phyloP scores from a whole-genome alignment of 1,284 basidiomycete species.

The Blastosporella zonata region DNA sequence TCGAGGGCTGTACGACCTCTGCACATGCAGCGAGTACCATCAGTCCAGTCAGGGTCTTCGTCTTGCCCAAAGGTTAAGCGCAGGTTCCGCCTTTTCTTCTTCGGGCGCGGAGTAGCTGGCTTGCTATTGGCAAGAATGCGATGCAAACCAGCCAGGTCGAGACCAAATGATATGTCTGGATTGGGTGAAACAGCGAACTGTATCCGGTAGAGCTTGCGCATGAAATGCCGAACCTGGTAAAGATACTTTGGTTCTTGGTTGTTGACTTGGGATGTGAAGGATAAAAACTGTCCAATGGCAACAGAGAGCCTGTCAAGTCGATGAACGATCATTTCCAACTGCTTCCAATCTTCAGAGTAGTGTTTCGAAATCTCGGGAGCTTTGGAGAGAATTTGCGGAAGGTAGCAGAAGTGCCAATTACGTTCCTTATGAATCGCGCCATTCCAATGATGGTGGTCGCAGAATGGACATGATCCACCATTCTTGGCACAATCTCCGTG shows the following conservation, averaged over 20 bases:
- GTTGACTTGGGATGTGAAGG: slow-evolving; percentile 60
- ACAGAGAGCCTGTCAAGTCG: slow-evolving; percentile 69
- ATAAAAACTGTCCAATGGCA: slow-evolving; percentile 74
- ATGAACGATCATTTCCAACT: slow-evolving; percentile 73
- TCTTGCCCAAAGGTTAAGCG: slow-evolving; percentile 77
- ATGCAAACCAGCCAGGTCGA: slow-evolving; percentile 76
- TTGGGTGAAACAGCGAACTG: slow-evolving; percentile 78
- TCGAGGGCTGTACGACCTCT: slow-evolving; percentile 58
- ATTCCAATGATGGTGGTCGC: slow-evolving; percentile 86
- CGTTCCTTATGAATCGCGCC: slow-evolving; percentile 76
- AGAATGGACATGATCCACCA: slow-evolving; percentile 86
- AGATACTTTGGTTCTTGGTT: slow-evolving; percentile 73
- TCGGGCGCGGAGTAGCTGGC: slow-evolving; percentile 46
- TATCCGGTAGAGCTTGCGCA: slow-evolving; percentile 82
- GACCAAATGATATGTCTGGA: slow-evolving; percentile 72
- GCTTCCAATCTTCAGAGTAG: slow-evolving; percentile 74
- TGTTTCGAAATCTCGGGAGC: slow-evolving; percentile 73
- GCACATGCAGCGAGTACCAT: slow-evolving; percentile 78
- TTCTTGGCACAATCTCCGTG: slow-evolving; percentile 79
- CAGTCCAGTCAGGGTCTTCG: slow-evolving; percentile 65
- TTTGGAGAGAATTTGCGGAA: slow-evolving; percentile 61
- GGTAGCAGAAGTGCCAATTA: slow-evolving; percentile 76
- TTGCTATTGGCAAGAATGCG: slow-evolving; percentile 70
- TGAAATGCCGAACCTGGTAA: slow-evolving; percentile 78
- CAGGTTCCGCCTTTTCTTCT: slow-evolving; percentile 58